These are phyloP conservation scores for Clitopilus hobsonii DNA, from an alignment of 768 basidiomycete species.

Conservation along the genomic window DNA sequence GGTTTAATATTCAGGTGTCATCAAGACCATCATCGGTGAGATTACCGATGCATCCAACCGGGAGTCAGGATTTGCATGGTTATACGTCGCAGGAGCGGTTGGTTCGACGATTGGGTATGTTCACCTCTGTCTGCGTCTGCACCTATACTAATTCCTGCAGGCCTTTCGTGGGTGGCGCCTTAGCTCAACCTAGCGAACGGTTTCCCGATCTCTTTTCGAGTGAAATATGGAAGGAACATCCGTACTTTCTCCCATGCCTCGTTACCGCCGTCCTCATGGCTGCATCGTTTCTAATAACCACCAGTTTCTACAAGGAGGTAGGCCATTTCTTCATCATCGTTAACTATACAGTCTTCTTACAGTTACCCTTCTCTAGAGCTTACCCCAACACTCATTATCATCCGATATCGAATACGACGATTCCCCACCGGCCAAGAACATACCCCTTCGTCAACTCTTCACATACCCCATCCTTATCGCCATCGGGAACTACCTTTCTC, in stretches of 20 bases:
- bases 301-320: background rate
- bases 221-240: conserved; percentile 42
- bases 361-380: background rate
- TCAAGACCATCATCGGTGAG: conserved; percentile 43
- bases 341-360: background rate
- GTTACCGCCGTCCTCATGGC: conserved; percentile 1
- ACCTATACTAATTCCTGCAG: conserved; percentile 17
- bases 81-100: conserved; percentile 36
- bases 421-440: too few species aligned
- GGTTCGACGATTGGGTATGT: conserved; percentile 31
- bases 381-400: background rate
- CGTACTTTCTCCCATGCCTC: conserved; percentile 13
- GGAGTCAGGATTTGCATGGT: conserved; percentile 31
- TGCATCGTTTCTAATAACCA: background rate
- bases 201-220: conserved; percentile 38
- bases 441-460: background rate
- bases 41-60: conserved; percentile 37
- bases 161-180: conserved; percentile 46
- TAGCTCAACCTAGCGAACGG: conserved; percentile 41
- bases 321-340: background rate
- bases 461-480: conserved; percentile 43
- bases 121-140: background rate
- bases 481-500: conserved; percentile 45
- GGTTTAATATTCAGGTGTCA: too few species aligned
- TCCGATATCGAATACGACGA: background rate